phyloP scores from a whole-genome alignment of 2,329 filamentous ascomycete species.

The Cadophora sp. region DNA sequence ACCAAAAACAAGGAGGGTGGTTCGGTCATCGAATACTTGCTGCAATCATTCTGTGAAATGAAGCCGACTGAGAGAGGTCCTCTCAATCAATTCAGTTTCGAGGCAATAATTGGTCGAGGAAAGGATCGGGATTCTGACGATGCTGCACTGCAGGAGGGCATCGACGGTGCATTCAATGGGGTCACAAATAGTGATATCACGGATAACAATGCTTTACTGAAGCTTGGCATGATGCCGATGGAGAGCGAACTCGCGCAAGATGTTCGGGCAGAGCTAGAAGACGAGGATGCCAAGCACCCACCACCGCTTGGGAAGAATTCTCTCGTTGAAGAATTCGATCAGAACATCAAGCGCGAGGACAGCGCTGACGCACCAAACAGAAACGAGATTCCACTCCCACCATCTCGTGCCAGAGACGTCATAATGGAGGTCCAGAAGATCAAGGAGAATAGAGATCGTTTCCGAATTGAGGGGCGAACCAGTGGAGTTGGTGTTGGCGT shows the following conservation, averaged over 20 bases:
- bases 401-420: conserved; percentile 87
- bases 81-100: conserved; percentile 68
- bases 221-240: conserved; percentile 82
- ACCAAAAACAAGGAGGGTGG: conserved; percentile 84
- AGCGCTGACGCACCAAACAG: conserved; percentile 82
- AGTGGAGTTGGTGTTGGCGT: conserved; percentile 83
- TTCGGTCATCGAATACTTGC: conserved; percentile 75
- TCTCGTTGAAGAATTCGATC: conserved; percentile 86
- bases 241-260: conserved; percentile 84
- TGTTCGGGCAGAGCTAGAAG: conserved; percentile 83
- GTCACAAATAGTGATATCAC: conserved; percentile 66
- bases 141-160: conserved; percentile 66
- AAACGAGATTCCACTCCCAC: conserved; percentile 82
- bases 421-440: conserved; percentile 94
- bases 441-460: conserved; percentile 89
- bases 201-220: conserved; percentile 64
- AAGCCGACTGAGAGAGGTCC: conserved; percentile 65
- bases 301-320: conserved; percentile 73
- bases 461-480: conserved; percentile 83
- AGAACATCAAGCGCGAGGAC: conserved; percentile 87
- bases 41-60: conserved; percentile 66
- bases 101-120: conserved; percentile 62
- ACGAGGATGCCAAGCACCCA: conserved; percentile 81
- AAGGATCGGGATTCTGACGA: conserved; percentile 66
- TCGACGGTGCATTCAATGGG: conserved; percentile 66